These are phyloP conservation scores for Lodderomyces margitis DNA, from an alignment of 1,139 yeast genomes.

Conservation along the genomic window DNA sequence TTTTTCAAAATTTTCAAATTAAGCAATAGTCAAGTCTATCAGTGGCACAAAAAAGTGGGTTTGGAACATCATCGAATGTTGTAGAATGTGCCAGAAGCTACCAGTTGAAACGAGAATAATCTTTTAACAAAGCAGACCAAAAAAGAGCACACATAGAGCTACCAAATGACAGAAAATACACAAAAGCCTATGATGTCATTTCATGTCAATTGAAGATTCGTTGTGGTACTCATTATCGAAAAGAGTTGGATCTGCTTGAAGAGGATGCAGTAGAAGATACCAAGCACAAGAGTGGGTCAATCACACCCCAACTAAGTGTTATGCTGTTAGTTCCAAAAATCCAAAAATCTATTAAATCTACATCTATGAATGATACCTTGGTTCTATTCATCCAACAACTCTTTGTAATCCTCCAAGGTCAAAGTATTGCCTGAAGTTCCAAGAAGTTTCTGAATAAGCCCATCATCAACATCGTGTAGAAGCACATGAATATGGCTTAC, in stretches of 20 bases:
- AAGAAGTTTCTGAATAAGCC: constrained; percentile 21
- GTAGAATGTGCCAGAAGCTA: constrained; percentile 7
- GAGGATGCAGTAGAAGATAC: too few relatives aligned
- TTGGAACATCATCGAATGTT: constrained; percentile 9
- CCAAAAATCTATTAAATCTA: neutral
- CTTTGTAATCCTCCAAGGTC: constrained; percentile 19
- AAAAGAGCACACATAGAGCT: neutral
- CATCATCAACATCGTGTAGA: constrained; percentile 29
- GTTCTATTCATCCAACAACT: constrained; percentile 8
- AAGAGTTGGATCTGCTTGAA: too few relatives aligned
- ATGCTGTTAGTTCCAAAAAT: neutral
- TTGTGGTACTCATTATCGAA: neutral
- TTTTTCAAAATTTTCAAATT: neutral
- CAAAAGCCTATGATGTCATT: neutral
- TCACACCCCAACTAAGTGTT: too few relatives aligned
- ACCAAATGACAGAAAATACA: neutral
- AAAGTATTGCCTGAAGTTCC: constrained; percentile 21
- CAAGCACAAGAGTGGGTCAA: too few relatives aligned
- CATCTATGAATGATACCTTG: too few relatives aligned
- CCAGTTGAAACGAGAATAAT: constrained; percentile 1
- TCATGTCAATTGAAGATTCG: neutral
- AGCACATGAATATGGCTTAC: constrained; percentile 61
- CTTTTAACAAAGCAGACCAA: neutral
- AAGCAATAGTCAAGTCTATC: constrained; percentile 1
- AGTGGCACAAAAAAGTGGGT: constrained; percentile 3